Evolutionary conservation across 225 moss, liverwort and hornwort genomes (phyloP).

Genomic region (Straminergon stramineum): DNA sequence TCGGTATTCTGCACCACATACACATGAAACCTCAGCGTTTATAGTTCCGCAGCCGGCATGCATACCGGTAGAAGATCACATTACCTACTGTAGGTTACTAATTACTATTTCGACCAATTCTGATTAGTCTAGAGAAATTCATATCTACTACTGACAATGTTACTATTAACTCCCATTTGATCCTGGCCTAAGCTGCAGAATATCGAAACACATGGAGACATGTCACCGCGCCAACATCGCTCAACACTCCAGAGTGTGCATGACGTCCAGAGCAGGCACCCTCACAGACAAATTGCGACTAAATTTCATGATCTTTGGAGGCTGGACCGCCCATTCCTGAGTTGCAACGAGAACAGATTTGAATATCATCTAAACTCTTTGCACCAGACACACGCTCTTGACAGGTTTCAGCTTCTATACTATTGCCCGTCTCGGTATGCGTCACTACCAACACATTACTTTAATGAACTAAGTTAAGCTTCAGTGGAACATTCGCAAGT

Average conservation of each 20-base stretch:
- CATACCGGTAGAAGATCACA: not conserved
- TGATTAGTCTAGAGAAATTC: not conserved
- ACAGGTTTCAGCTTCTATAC: not conserved
- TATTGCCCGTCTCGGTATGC: too few species aligned
- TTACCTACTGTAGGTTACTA: too few species aligned
- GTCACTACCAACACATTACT: not conserved
- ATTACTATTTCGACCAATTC: not conserved
- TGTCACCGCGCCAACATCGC: not conserved
- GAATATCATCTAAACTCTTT: not conserved
- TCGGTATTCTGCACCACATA: constrained; percentile 37
- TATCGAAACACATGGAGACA: not conserved
- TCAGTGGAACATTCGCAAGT: not conserved
- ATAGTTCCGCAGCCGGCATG: not conserved
- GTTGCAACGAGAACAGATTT: not conserved
- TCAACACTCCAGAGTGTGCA: not conserved
- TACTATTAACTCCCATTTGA: not conserved
- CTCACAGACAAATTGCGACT: not conserved
- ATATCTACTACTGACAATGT: not conserved
- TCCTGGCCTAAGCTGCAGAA: not conserved
- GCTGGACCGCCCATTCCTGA: not conserved
- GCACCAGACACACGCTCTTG: not conserved
- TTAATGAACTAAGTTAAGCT: not conserved
- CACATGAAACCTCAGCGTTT: not conserved
- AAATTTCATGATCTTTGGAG: not conserved
- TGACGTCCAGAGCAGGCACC: not conserved